These are phyloP conservation scores for Platismatia glauca DNA, from an alignment of 495 filamentous ascomycete genomes.

Conservation along the genomic window DNA sequence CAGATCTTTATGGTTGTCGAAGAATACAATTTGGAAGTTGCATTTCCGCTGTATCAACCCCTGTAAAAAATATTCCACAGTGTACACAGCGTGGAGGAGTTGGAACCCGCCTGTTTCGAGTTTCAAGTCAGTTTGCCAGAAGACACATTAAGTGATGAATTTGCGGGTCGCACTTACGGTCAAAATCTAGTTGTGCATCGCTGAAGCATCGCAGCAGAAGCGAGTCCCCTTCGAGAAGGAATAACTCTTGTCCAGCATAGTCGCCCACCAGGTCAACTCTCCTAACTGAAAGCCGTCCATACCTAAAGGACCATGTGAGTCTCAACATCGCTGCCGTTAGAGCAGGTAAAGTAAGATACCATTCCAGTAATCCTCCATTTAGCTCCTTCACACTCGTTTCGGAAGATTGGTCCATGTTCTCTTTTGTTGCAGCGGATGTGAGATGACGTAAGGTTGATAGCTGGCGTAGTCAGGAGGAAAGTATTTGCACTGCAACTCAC, in stretches of 20 bases:
- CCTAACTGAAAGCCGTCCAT: constrained; percentile 16
- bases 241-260: constrained; percentile 62
- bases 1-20: constrained; percentile 41
- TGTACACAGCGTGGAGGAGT: constrained; percentile 58
- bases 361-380: constrained; percentile 2
- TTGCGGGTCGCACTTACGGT: constrained; percentile 28
- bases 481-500: not conserved
- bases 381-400: not conserved
- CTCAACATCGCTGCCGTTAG: not conserved
- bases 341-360: not conserved
- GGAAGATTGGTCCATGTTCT: not conserved
- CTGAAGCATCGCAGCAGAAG: constrained; percentile 53
- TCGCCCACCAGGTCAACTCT: constrained; percentile 58
- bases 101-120: constrained; percentile 49
- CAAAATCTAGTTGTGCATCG: constrained; percentile 52
- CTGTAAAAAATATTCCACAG: constrained; percentile 54
- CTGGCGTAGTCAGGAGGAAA: not conserved
- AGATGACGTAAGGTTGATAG: not conserved
- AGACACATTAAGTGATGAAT: not conserved
- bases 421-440: not conserved
- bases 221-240: constrained; percentile 67
- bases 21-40: constrained; percentile 61
- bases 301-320: constrained; percentile 8
- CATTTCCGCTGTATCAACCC: constrained; percentile 53
- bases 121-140: not conserved